Percentiles rank a stretch among this genome's conserved stretches.
phyloP scores from a whole-genome alignment of 805 yeast species.

The Starmerella stigmatis region DNA sequence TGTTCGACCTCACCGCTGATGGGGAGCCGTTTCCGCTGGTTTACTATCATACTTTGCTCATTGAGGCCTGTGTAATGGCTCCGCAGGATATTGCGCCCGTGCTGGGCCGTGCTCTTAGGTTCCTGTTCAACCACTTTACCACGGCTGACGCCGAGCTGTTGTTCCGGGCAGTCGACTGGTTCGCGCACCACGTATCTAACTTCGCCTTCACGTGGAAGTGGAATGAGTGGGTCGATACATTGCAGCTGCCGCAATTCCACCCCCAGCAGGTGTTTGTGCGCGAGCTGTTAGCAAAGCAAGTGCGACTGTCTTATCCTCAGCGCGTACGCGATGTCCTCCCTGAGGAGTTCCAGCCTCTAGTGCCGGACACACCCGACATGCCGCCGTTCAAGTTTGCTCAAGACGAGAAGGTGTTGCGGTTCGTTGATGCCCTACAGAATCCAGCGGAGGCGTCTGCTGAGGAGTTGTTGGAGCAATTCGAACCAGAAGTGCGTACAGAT shows the following conservation, averaged over 20 bases:
- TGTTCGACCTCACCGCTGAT: slow-evolving; percentile 55
- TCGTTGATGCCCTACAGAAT: slow-evolving; percentile 33
- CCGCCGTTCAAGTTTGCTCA: slow-evolving; percentile 35
- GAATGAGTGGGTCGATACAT: slow-evolving; percentile 71
- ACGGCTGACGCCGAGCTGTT: slow-evolving; percentile 66
- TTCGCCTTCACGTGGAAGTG: slow-evolving; percentile 96
- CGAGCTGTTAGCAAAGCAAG: slow-evolving; percentile 72
- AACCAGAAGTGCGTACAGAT: slow-evolving; percentile 28
- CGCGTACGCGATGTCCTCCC: slow-evolving; percentile 66
- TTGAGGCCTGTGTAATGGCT: slow-evolving; percentile 76
- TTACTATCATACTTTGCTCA: slow-evolving; percentile 74
- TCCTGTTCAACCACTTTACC: slow-evolving; percentile 57
- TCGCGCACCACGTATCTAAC: slow-evolving; percentile 83
- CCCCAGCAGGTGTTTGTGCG: slow-evolving; percentile 65
- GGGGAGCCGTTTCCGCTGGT: slow-evolving; percentile 46
- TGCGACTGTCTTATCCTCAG: slow-evolving; percentile 66
- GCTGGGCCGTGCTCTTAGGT: slow-evolving; percentile 83
- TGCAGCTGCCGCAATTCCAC: slow-evolving; percentile 43
- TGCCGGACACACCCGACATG: slow-evolving; percentile 32
- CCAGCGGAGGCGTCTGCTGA: slow-evolving; percentile 21
- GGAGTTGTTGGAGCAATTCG: slow-evolving; percentile 24
- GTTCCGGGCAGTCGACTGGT: slow-evolving; percentile 74
- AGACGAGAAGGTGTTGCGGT: slow-evolving; percentile 24
- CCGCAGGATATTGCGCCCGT: slow-evolving; percentile 84
- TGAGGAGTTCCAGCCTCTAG: slow-evolving; percentile 37